Evolutionary conservation across 2,329 filamentous ascomycete species (phyloP).

Genomic region (Leptographium lundbergii): DNA sequence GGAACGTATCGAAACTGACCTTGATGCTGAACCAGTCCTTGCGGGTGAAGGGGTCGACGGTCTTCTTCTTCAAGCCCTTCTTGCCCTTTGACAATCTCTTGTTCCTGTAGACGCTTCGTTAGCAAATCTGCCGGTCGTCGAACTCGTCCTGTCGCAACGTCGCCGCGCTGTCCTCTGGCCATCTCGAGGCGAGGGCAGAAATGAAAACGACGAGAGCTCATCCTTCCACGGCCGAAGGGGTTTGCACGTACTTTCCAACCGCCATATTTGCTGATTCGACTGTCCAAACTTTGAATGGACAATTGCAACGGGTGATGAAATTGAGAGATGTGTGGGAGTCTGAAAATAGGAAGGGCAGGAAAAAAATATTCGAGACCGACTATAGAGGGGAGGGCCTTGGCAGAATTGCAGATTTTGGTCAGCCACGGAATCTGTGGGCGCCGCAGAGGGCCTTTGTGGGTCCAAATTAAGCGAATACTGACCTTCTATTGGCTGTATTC

Average conservation of each 20-base stretch:
- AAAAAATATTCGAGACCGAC: conserved; percentile 5
- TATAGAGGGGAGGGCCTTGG: conserved; percentile 8
- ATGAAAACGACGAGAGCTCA: neutral
- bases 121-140: neutral
- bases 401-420: conserved; percentile 5
- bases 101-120: conserved; percentile 50
- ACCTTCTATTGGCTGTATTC: conserved; percentile 2
- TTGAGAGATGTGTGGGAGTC: conserved; percentile 4
- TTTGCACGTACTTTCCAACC: conserved; percentile 43
- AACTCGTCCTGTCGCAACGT: neutral
- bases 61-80: conserved; percentile 99
- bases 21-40: conserved; percentile 99
- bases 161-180: neutral
- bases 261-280: conserved; percentile 42
- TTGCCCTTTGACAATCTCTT: conserved; percentile 99
- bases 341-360: conserved; percentile 2
- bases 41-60: conserved; percentile 89
- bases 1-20: conserved; percentile 32
- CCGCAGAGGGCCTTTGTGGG: conserved; percentile 4
- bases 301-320: conserved; percentile 23
- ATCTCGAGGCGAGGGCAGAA: neutral
- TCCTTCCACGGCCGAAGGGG: neutral
- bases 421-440: conserved; percentile 15
- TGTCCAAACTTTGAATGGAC: conserved; percentile 26
- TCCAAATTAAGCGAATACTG: neutral